Percentiles rank a stretch among this genome's conserved stretches.
phyloP scores from a whole-genome alignment of 768 basidiomycete species.

The Austroboletus eburneus region DNA sequence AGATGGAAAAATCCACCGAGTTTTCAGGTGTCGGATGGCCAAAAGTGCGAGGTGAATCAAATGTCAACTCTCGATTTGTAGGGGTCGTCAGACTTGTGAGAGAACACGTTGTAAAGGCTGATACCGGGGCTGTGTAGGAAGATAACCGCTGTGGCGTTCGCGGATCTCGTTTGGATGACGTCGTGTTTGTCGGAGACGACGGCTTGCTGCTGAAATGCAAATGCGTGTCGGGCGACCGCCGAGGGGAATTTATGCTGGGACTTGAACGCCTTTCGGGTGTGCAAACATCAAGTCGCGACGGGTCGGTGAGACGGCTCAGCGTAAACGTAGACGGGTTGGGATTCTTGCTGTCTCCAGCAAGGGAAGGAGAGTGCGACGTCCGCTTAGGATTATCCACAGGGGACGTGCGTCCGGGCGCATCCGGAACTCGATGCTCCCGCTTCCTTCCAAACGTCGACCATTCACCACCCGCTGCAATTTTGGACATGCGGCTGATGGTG shows the following conservation, averaged over 20 bases:
- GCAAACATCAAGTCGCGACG: slow-evolving; percentile 12
- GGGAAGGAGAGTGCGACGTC: slow-evolving; percentile 18
- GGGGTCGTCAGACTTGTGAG: slow-evolving; percentile 26
- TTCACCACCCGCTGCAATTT: slow-evolving; percentile 17
- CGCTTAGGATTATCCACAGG: slow-evolving; percentile 10
- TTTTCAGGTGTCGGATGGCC: slow-evolving; percentile 34
- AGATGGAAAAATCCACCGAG: slow-evolving; percentile 18
- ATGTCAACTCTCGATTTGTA: slow-evolving; percentile 15
- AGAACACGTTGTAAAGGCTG: slow-evolving; percentile 11
- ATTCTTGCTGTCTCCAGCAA: slow-evolving; percentile 13
- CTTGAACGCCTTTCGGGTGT: slow-evolving; percentile 7
- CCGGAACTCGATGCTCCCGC: slow-evolving; percentile 12
- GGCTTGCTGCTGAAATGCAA: slow-evolving; percentile 18
- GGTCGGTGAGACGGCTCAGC: slow-evolving; percentile 15
- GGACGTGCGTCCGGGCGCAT: slow-evolving; percentile 12
- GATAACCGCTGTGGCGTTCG: slow-evolving; percentile 24
- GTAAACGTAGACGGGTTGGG: slow-evolving; percentile 18
- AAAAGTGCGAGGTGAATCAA: slow-evolving; percentile 40
- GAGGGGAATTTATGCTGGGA: slow-evolving; percentile 15
- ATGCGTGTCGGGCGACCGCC: slow-evolving; percentile 16
- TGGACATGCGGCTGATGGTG: slow-evolving; percentile 17
- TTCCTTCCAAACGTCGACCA: slow-evolving; percentile 37
- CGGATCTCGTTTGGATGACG: slow-evolving; percentile 24
- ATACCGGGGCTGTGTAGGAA: slow-evolving; percentile 16
- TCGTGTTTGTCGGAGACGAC: slow-evolving; percentile 30